phyloP scores from a whole-genome alignment of 2,329 filamentous ascomycete genomes.

The Aspergillus arachidicola region DNA sequence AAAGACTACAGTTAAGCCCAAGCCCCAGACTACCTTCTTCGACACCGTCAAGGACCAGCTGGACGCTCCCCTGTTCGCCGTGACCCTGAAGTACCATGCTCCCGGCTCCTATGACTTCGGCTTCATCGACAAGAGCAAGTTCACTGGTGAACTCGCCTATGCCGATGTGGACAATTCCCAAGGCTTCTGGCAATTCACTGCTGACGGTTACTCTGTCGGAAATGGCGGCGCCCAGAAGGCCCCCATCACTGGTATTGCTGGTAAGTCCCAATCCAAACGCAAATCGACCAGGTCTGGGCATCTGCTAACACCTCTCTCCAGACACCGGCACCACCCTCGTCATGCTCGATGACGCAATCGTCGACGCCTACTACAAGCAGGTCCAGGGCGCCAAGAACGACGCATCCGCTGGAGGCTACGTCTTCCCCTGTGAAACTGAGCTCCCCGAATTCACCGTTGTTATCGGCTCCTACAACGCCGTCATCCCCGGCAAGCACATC shows the following conservation, averaged over 20 bases:
- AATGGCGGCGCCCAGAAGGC: slow-evolving; percentile 38
- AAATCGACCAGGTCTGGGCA: neutral
- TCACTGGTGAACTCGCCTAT: slow-evolving; percentile 62
- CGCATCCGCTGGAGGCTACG: slow-evolving; percentile 55
- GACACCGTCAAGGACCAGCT: slow-evolving; percentile 59
- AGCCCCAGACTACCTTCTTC: slow-evolving; percentile 60
- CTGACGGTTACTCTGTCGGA: slow-evolving; percentile 60
- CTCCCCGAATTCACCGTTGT: slow-evolving; percentile 58
- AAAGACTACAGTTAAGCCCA: slow-evolving; percentile 45
- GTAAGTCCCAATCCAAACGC: slow-evolving; percentile 18
- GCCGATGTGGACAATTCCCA: slow-evolving; percentile 58
- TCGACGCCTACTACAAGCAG: slow-evolving; percentile 61
- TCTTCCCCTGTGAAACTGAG: slow-evolving; percentile 54
- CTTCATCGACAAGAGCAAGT: slow-evolving; percentile 61
- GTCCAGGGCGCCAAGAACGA: slow-evolving; percentile 57
- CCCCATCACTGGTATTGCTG: slow-evolving; percentile 59
- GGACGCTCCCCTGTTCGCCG: slow-evolving; percentile 56
- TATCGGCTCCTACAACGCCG: slow-evolving; percentile 54
- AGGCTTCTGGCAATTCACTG: slow-evolving; percentile 66
- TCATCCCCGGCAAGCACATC: slow-evolving; percentile 57
- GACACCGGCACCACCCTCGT: slow-evolving; percentile 73
- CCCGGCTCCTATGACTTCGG: slow-evolving; percentile 61
- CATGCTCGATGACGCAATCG: slow-evolving; percentile 57
- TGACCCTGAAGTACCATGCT: slow-evolving; percentile 55
- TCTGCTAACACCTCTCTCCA: slow-evolving; percentile 4